A percentile compares a stretch with the other conserved stretches of the same genome.
phyloP scores from a whole-genome alignment of 108 stramenopile genomes.

The Phaeodactylum tricornutum region DNA sequence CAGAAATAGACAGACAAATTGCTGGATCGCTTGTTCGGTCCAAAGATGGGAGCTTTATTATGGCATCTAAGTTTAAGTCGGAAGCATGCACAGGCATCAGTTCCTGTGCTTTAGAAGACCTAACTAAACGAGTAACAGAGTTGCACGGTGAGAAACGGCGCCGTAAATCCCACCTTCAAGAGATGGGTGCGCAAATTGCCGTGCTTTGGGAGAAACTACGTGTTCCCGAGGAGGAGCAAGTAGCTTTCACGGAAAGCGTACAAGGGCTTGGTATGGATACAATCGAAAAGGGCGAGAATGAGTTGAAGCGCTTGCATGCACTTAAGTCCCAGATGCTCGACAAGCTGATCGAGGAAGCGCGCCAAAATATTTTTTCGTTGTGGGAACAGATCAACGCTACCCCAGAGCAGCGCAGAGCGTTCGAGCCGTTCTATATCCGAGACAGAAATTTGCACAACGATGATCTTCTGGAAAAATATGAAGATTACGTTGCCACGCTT shows the following conservation, averaged over 20 bases:
- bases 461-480: conserved; percentile 72
- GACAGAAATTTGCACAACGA: conserved; percentile 68
- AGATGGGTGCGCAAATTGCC: conserved; percentile 80
- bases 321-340: conserved; percentile 82
- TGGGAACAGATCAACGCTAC: conserved; percentile 86
- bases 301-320: conserved; percentile 56
- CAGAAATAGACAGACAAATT: conserved; percentile 38
- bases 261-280: conserved; percentile 85
- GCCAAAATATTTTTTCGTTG: conserved; percentile 54
- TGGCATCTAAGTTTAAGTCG: conserved; percentile 57
- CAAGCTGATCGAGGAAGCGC: conserved; percentile 69
- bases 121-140: conserved; percentile 60
- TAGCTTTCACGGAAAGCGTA: conserved; percentile 70
- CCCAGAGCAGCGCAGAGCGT: conserved; percentile 35
- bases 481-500: conserved; percentile 53
- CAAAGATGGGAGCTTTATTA: conserved; percentile 54
- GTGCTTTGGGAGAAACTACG: conserved; percentile 85
- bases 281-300: conserved; percentile 72
- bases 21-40: conserved; percentile 38
- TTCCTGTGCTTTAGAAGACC: conserved; percentile 54
- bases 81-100: conserved; percentile 74
- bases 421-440: conserved; percentile 42
- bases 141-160: conserved; percentile 67
- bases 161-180: conserved; percentile 55
- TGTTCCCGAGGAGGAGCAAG: conserved; percentile 76